A percentile compares a stretch with the other conserved stretches of the same genome.
These are phyloP conservation scores for Solanum corneliomulleri DNA, from an alignment of 257 asterid species.

Conservation along the genomic window DNA sequence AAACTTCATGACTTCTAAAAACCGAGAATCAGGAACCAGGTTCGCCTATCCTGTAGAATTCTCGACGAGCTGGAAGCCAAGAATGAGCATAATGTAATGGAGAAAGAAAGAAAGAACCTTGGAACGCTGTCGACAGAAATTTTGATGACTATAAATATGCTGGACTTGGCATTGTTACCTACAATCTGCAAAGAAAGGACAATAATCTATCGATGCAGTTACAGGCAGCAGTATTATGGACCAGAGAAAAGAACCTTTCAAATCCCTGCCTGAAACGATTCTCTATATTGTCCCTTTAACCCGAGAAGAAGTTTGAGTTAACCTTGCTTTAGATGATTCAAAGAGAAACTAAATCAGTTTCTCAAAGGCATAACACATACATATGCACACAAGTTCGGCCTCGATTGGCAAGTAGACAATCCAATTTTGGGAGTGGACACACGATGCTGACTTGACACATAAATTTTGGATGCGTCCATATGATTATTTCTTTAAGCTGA, in stretches of 20 bases:
- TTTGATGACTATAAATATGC: slow-evolving; percentile 29
- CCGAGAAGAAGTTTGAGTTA: slow-evolving; percentile 3
- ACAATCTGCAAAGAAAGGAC: slow-evolving; percentile 4
- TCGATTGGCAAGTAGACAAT: background rate
- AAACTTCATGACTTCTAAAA: background rate
- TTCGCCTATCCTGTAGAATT: background rate
- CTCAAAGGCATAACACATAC: background rate
- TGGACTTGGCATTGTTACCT: slow-evolving; percentile 19
- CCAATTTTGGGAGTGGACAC: background rate
- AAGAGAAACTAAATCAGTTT: background rate
- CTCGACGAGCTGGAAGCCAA: background rate
- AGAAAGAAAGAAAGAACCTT: background rate
- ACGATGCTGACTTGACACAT: background rate
- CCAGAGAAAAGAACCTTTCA: background rate
- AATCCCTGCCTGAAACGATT: background rate
- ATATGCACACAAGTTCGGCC: background rate
- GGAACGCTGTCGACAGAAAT: slow-evolving; percentile 5
- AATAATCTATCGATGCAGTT: background rate
- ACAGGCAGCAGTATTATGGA: background rate
- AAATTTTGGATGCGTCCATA: background rate
- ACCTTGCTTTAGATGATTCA: slow-evolving; percentile 4
- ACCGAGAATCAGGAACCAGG: background rate
- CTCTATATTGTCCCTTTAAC: background rate
- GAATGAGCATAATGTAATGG: background rate
- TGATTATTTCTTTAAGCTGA: background rate